phyloP scores from a whole-genome alignment of 192 early-diverging fungal species.

The Helicostylum pulchrum region DNA sequence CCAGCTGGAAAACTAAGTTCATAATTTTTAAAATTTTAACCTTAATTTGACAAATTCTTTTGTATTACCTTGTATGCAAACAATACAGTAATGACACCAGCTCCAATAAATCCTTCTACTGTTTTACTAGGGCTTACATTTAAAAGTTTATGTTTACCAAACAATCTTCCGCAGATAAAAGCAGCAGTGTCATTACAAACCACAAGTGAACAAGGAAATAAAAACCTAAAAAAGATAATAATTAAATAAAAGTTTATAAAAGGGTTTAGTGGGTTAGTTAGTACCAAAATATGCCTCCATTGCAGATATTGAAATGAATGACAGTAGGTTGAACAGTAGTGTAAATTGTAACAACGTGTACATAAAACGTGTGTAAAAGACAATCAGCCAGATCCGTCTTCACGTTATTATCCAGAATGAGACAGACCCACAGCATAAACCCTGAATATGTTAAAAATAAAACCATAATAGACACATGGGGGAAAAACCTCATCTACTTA shows the following conservation, averaged over 20 bases:
- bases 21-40: too few species aligned
- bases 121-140: conserved; percentile 28
- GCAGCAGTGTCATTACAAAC: conserved; percentile 25
- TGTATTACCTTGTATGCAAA: conserved; percentile 5
- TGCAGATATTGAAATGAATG: background rate
- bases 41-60: too few species aligned
- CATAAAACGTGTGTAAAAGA: conserved; percentile 1
- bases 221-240: conserved; percentile 16
- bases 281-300: conserved; percentile 16
- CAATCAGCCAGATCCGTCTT: background rate
- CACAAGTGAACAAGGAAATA: conserved; percentile 21
- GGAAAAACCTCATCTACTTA: too few species aligned
- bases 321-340: conserved; percentile 4
- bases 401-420: background rate
- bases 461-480: background rate
- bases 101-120: conserved; percentile 26
- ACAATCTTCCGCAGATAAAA: conserved; percentile 13
- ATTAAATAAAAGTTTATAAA: background rate
- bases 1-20: too few species aligned
- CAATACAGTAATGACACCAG: conserved; percentile 13
- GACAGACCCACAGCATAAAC: background rate
- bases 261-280: too few species aligned
- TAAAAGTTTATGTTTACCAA: conserved; percentile 13
- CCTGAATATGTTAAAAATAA: background rate
- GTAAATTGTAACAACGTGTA: conserved; percentile 2